Percentiles rank a stretch among this genome's conserved stretches.
Conservation (phyloP, 495 filamentous ascomycete species). For the Daldinia caldariorum region DNA sequence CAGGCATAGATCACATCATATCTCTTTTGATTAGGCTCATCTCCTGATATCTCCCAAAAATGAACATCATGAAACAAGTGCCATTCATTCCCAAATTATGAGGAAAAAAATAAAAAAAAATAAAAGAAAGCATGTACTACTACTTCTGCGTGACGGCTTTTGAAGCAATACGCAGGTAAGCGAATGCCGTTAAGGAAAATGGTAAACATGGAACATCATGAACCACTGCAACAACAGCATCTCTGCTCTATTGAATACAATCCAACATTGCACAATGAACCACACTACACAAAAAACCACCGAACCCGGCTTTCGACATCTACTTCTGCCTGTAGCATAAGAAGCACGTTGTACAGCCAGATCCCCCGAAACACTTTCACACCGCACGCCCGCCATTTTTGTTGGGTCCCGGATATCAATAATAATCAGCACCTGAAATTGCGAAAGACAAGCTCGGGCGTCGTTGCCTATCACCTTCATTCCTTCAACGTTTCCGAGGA, state of each 20-base stretch:
- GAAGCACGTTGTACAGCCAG: slow-evolving; percentile 1
- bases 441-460: not conserved
- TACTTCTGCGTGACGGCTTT: not conserved
- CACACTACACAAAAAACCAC: slow-evolving; percentile 27
- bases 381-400: slow-evolving; percentile 25
- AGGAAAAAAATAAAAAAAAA: not conserved
- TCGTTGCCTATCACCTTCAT: not conserved
- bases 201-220: not conserved
- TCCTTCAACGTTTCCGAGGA: not conserved
- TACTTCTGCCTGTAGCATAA: not conserved
- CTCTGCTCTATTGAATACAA: slow-evolving; percentile 48
- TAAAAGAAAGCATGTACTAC: not conserved
- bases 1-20: not conserved
- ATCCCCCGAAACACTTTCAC: slow-evolving; percentile 29
- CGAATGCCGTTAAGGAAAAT: slow-evolving; percentile 25
- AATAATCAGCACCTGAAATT: not conserved
- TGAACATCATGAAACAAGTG: not conserved
- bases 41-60: not conserved
- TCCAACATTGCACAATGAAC: slow-evolving; percentile 23
- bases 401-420: slow-evolving; percentile 5
- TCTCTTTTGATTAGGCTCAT: not conserved
- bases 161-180: slow-evolving; percentile 1
- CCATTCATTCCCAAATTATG: not conserved
- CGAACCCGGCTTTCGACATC: slow-evolving; percentile 3
- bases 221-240: slow-evolving; percentile 22